Conservation (phyloP, 139 green algal species). For the Chlamydomonas applanata region DNA sequence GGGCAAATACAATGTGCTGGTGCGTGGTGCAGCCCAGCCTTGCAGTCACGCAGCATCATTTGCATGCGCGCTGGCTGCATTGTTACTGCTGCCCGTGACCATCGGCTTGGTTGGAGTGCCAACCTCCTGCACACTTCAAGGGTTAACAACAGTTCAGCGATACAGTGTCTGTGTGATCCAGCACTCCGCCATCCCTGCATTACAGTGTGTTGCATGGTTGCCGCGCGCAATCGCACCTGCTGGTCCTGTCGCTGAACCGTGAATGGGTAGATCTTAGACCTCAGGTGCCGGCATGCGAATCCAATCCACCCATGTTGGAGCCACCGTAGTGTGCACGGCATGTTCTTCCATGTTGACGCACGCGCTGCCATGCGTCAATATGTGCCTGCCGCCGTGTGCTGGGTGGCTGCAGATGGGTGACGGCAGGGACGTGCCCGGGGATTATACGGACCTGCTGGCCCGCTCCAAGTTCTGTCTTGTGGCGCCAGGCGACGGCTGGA, state of each 20-base stretch:
- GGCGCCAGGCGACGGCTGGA: slow-evolving; percentile 56
- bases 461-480: slow-evolving; percentile 36
- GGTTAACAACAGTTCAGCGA: background rate
- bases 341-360: too few species aligned
- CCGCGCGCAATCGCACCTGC: too few species aligned
- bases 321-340: too few species aligned
- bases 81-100: background rate
- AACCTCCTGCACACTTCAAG: background rate
- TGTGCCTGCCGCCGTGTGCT: too few species aligned
- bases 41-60: background rate
- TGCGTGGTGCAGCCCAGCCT: too few species aligned
- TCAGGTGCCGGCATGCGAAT: background rate
- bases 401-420: slow-evolving; percentile 14
- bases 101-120: background rate
- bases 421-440: slow-evolving; percentile 7
- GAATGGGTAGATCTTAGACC: background rate
- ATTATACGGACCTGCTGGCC: slow-evolving; percentile 27
- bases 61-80: background rate
- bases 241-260: too few species aligned
- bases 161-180: background rate
- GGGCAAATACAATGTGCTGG: slow-evolving; percentile 15
- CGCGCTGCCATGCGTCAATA: too few species aligned
- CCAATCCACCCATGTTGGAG: too few species aligned
- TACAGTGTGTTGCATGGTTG: too few species aligned
- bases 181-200: too few species aligned